These are phyloP conservation scores for Malus sylvestris DNA, from an alignment of 306 rosid genomes.

Conservation along the genomic window DNA sequence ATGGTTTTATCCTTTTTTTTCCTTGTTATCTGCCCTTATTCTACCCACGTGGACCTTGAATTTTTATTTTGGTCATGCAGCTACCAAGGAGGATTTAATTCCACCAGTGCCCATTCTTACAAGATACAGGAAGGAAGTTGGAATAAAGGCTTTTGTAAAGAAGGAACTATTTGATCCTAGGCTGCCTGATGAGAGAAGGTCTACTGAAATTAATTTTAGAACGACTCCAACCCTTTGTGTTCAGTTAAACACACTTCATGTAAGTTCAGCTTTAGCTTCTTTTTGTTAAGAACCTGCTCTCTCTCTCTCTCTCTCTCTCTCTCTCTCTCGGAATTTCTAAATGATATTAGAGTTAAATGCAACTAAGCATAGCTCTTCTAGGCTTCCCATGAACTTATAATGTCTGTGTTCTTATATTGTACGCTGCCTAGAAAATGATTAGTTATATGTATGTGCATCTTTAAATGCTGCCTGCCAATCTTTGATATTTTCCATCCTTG, in stretches of 20 bases:
- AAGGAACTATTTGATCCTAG: slow-evolving; percentile 89
- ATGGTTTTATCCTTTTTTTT: not conserved
- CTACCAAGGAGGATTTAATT: slow-evolving; percentile 79
- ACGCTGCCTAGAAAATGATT: not conserved
- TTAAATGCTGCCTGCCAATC: not conserved
- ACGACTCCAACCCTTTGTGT: slow-evolving; percentile 81
- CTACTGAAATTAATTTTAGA: slow-evolving; percentile 64
- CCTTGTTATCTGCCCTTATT: not conserved
- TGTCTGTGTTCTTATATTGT: not conserved
- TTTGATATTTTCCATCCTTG: not conserved
- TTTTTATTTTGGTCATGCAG: slow-evolving; percentile 41
- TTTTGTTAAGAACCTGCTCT: not conserved
- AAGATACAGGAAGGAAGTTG: slow-evolving; percentile 79
- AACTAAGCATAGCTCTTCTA: not conserved
- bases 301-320: not conserved
- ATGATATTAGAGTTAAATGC: not conserved
- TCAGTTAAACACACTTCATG: slow-evolving; percentile 84
- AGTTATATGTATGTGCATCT: not conserved
- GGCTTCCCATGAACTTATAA: not conserved
- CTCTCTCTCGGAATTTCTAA: not conserved
- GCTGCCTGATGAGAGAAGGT: slow-evolving; percentile 68
- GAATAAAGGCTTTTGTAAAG: slow-evolving; percentile 95
- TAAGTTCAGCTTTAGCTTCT: slow-evolving; percentile 43
- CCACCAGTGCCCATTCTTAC: slow-evolving; percentile 95
- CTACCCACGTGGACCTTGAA: slow-evolving; percentile 2